phyloP scores from a whole-genome alignment of 31 red algal species.

The Endocladia muricata region DNA sequence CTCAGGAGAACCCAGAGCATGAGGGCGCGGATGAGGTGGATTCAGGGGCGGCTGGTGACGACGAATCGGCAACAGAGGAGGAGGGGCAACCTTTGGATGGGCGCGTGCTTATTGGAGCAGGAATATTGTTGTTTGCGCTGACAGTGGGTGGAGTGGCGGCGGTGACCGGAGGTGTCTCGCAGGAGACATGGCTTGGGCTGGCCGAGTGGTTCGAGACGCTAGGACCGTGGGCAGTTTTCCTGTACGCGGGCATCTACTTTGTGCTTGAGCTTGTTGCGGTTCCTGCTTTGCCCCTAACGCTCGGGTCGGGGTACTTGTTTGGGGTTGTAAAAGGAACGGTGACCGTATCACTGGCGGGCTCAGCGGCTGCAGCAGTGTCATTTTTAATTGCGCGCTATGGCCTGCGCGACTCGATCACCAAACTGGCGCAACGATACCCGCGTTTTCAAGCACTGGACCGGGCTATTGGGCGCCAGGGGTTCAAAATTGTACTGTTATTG shows the following conservation, averaged over 20 bases:
- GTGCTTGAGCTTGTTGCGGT: conserved; percentile 89
- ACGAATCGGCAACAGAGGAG: background rate
- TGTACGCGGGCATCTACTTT: conserved; percentile 86
- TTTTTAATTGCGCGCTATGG: conserved; percentile 93
- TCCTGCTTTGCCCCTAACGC: conserved; percentile 89
- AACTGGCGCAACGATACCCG: conserved; percentile 52
- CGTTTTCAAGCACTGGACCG: conserved; percentile 88
- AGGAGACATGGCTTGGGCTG: conserved; percentile 36
- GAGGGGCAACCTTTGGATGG: conserved; percentile 9
- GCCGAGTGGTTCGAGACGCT: conserved; percentile 71
- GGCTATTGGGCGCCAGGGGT: conserved; percentile 86
- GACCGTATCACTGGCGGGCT: conserved; percentile 74
- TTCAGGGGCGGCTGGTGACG: background rate
- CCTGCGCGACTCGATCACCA: conserved; percentile 55
- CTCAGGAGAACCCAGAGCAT: no score
- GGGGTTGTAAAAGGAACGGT: conserved; percentile 67
- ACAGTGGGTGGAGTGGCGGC: conserved; percentile 36
- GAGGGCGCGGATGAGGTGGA: no score
- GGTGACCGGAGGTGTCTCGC: conserved; percentile 28
- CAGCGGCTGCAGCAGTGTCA: conserved; percentile 69
- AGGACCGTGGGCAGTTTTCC: conserved; percentile 62
- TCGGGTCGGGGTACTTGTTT: conserved; percentile 94
- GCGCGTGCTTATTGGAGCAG: conserved; percentile 16
- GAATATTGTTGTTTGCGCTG: conserved; percentile 10
- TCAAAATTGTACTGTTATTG: conserved; percentile 94